phyloP scores from a whole-genome alignment of 352 stramenopile genomes.

The Phytophthora meadii region DNA sequence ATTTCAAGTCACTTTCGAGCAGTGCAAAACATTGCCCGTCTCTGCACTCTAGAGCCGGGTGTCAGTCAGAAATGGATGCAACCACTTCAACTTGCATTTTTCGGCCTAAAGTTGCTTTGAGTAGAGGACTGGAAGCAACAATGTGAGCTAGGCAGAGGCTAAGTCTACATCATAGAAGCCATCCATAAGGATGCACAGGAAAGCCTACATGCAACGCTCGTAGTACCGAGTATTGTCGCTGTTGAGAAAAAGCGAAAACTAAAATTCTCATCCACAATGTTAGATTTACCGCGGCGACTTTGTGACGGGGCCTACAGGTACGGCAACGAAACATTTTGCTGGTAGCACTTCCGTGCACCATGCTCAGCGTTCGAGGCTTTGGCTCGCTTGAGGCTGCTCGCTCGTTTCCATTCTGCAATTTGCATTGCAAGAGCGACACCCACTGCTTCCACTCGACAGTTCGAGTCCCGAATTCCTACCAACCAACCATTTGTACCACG shows the following conservation, averaged over 20 bases:
- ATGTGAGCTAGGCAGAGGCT: not conserved
- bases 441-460: constrained; percentile 26
- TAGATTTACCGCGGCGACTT: constrained; percentile 8
- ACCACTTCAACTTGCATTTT: constrained; percentile 12
- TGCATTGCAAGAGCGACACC: constrained; percentile 13
- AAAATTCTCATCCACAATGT: constrained; percentile 5
- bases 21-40: not conserved
- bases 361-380: not conserved
- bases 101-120: not conserved
- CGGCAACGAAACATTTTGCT: constrained; percentile 8
- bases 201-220: not conserved
- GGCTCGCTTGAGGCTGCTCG: not conserved
- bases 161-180: not conserved
- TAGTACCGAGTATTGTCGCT: not conserved
- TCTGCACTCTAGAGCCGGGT: constrained; percentile 1
- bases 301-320: constrained; percentile 11
- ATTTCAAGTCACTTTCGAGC: not conserved
- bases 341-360: not conserved
- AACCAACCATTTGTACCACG: constrained; percentile 2
- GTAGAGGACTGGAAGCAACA: not conserved
- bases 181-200: not conserved
- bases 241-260: constrained; percentile 3
- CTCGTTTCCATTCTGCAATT: constrained; percentile 20
- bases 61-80: constrained; percentile 1
- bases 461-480: constrained; percentile 20